Evolutionary conservation across 177 flowering plant genomes (phyloP), one percentile per base, ranked within the genome.

Genomic region (Vitis hybrid): DNA sequence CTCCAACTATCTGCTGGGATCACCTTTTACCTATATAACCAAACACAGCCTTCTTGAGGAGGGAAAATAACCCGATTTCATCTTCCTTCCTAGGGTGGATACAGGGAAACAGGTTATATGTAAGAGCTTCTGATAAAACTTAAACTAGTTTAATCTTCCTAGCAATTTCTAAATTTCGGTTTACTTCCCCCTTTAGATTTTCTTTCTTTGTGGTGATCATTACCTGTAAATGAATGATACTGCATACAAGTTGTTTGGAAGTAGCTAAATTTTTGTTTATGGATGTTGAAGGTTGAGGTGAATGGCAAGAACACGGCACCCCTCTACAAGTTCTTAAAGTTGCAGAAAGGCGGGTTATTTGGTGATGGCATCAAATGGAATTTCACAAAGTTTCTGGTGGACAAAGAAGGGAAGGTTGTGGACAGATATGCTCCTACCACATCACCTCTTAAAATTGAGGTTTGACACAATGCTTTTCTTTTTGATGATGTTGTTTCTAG

Each of bases 311-410:
- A 92, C 69, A 76, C 90, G 1, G 87, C 85, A 10, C 97, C 97
- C 1, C 74, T 92, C 52, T 91, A 87, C 85, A 84, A 87, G 80
- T 91, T 75, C 70, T 76, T 94, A 46, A 94, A 94, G 77, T 69
- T 88, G 19, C 72, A 85, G 63, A 85, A 91, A 78, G 94, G 96
- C 15, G 97, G 95, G 52, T 21, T 79, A 3, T 69, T 94, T 14
- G 86, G 81, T 16, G 84, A 90, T 79, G 83, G 78, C 56, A 88
- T 92, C 82, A 94, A 92, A 59, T 92, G 97, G 98, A 92, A 92
- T 80, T 93, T 91, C 79, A 87, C 97, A 1, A 94, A 94, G 80
- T 94, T 94, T 73, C 70, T 94, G 78, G 96, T 91, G 13, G 76
- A 88, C 81, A 91, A 84, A 82, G 81, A 91, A 55, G 97, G 97